phyloP scores from a whole-genome alignment of 2,329 filamentous ascomycete species.

The Clonostachys rhizophaga region DNA sequence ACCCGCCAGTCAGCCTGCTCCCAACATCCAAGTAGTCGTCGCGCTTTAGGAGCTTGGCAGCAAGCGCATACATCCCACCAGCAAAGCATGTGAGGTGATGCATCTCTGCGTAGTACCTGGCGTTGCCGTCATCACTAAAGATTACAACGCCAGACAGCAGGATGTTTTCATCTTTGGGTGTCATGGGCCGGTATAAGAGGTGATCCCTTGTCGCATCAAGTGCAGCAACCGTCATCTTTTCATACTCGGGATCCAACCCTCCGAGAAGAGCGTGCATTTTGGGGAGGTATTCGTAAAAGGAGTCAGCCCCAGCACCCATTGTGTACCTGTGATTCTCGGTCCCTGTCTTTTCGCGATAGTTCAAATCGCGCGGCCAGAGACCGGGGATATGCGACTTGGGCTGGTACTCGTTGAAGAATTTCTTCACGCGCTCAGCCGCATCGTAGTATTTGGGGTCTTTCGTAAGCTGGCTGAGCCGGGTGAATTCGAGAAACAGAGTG shows the following conservation, averaged over 20 bases:
- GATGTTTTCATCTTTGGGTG: slow-evolving; percentile 52
- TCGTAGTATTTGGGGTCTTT: slow-evolving; percentile 71
- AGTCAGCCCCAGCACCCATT: slow-evolving; percentile 40
- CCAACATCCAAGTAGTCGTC: slow-evolving; percentile 40
- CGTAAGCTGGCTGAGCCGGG: slow-evolving; percentile 68
- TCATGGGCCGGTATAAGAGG: slow-evolving; percentile 66
- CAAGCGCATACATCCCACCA: slow-evolving; percentile 67
- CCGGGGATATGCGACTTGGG: slow-evolving; percentile 64
- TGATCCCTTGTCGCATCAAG: slow-evolving; percentile 57
- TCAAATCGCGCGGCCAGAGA: slow-evolving; percentile 64
- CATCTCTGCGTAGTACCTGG: slow-evolving; percentile 17
- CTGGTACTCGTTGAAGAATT: slow-evolving; percentile 61
- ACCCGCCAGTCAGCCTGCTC: slow-evolving; percentile 44
- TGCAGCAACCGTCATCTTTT: slow-evolving; percentile 58
- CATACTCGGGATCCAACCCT: slow-evolving; percentile 58
- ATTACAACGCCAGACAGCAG: slow-evolving; percentile 46
- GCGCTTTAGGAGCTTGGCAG: slow-evolving; percentile 53
- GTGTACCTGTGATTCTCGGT: slow-evolving; percentile 23
- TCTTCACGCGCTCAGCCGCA: slow-evolving; percentile 68
- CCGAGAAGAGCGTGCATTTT: slow-evolving; percentile 61
- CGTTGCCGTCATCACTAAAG: too few relatives aligned
- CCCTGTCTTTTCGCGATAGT: slow-evolving; percentile 50
- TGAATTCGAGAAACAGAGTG: slow-evolving; percentile 71
- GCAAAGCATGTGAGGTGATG: slow-evolving; percentile 67
- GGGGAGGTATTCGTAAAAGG: slow-evolving; percentile 54